These are phyloP conservation scores for Globisporangium echinulatum DNA, from an alignment of 352 stramenopile genomes.

Conservation along the genomic window DNA sequence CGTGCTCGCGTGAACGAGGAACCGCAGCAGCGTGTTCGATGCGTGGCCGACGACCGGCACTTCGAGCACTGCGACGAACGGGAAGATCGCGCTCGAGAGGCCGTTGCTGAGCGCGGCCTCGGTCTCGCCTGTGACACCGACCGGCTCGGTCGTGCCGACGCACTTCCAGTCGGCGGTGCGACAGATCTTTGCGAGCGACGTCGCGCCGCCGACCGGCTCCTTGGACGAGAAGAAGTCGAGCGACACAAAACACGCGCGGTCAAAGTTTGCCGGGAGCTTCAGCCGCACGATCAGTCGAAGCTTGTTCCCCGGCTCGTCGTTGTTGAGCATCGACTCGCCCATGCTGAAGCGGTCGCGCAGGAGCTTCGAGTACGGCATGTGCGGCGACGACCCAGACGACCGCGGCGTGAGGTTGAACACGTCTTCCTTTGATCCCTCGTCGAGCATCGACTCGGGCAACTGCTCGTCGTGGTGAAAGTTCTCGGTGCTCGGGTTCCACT, in stretches of 20 bases:
- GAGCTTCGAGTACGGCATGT: conserved; percentile 78
- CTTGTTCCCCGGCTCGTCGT: conserved; percentile 76
- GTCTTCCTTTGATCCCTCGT: conserved; percentile 73
- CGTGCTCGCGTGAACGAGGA: conserved; percentile 79
- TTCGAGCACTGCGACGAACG: conserved; percentile 82
- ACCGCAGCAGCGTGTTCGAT: conserved; percentile 80
- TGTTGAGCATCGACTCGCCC: conserved; percentile 71
- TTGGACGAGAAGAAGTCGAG: conserved; percentile 81
- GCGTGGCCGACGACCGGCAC: conserved; percentile 74
- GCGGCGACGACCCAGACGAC: conserved; percentile 70
- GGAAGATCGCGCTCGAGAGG: conserved; percentile 57
- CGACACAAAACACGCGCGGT: conserved; percentile 77
- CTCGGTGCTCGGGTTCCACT: conserved; percentile 82
- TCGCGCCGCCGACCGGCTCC: conserved; percentile 43
- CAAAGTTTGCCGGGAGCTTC: conserved; percentile 71
- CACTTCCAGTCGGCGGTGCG: conserved; percentile 72
- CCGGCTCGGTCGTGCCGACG: conserved; percentile 74
- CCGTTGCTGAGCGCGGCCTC: conserved; percentile 57
- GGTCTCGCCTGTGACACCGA: conserved; percentile 57
- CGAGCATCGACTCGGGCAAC: conserved; percentile 27
- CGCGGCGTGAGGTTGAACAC: conserved; percentile 81
- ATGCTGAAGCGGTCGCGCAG: conserved; percentile 64
- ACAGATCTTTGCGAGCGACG: conserved; percentile 43
- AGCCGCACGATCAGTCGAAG: conserved; percentile 77
- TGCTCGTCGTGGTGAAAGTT: conserved; percentile 50